A percentile compares a stretch with the other conserved stretches of the same genome.
These are phyloP conservation scores for Smallanthus sonchifolius DNA, from an alignment of 129 eudicot species.

Conservation along the genomic window DNA sequence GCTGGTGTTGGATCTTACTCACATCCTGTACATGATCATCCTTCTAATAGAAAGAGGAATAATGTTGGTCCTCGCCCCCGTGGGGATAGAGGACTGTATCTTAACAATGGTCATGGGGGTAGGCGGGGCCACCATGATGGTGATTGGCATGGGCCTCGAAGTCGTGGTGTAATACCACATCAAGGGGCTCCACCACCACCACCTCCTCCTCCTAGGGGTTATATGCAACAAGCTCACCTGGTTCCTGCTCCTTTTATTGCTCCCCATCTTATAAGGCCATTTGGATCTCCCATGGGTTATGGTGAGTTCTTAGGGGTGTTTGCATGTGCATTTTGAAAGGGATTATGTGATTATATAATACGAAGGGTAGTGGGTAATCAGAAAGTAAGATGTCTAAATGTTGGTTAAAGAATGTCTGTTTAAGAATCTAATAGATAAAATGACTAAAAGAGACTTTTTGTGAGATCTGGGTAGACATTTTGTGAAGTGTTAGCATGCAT, in stretches of 20 bases:
- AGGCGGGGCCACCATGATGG: constrained; percentile 51
- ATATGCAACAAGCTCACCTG: constrained; percentile 45
- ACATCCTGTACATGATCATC: constrained; percentile 31
- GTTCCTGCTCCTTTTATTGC: constrained; percentile 57
- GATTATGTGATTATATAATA: not conserved
- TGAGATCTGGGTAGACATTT: not conserved
- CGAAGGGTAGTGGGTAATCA: not conserved
- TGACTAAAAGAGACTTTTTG: not conserved
- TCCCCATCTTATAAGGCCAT: constrained; percentile 44
- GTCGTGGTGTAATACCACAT: constrained; percentile 34
- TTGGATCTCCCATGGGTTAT: constrained; percentile 47
- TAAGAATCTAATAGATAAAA: too few relatives aligned
- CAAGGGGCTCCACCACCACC: constrained; percentile 42
- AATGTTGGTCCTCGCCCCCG: constrained; percentile 56
- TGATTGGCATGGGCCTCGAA: constrained; percentile 42
- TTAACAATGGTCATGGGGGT: constrained; percentile 54
- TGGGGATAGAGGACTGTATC: constrained; percentile 44
- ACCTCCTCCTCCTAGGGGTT: constrained; percentile 50
- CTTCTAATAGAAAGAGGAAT: constrained; percentile 49
- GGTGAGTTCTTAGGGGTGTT: constrained; percentile 38
- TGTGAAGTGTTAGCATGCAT: too few relatives aligned
- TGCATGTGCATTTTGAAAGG: not conserved
- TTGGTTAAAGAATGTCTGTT: not conserved
- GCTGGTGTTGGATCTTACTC: constrained; percentile 35
- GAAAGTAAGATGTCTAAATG: not conserved